Evolutionary conservation across 306 rosid species (phyloP).

Genomic region (Quercus engelmannii): DNA sequence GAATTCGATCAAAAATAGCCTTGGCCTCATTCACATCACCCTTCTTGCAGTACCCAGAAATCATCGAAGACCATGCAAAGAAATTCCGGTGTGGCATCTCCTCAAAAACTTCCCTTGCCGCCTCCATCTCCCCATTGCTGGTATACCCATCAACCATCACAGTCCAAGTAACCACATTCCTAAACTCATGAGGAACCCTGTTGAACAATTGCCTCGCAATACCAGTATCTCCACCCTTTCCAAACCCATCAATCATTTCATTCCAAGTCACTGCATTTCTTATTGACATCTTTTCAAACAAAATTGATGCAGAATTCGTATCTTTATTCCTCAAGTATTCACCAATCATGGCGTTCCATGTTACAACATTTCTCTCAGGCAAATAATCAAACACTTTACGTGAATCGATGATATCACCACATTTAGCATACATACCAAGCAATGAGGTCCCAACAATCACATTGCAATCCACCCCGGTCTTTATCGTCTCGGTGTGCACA

Average conservation of each 20-base stretch:
- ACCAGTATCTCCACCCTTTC: constrained; percentile 43
- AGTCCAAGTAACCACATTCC: constrained; percentile 61
- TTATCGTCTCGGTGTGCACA: constrained; percentile 54
- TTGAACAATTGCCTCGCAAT: constrained; percentile 54
- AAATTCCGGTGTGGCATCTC: constrained; percentile 53
- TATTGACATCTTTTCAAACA: constrained; percentile 46
- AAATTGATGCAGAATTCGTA: constrained; percentile 32
- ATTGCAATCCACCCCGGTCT: constrained; percentile 37
- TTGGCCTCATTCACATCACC: constrained; percentile 48
- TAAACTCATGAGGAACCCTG: constrained; percentile 43
- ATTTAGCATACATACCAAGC: constrained; percentile 41
- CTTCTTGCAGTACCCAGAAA: constrained; percentile 65
- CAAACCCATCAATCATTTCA: constrained; percentile 70
- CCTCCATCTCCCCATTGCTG: constrained; percentile 60
- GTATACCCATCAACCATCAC: constrained; percentile 78
- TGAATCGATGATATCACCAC: constrained; percentile 34
- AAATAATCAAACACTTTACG: constrained; percentile 43
- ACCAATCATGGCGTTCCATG: constrained; percentile 66
- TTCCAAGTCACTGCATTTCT: constrained; percentile 55
- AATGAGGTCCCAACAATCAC: constrained; percentile 54
- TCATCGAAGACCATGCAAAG: constrained; percentile 72
- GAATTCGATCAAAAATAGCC: constrained; percentile 35
- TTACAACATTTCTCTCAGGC: constrained; percentile 55
- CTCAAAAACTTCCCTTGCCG: constrained; percentile 59
- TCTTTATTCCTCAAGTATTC: constrained; percentile 54